Percentiles rank a stretch among this genome's conserved stretches.
These are phyloP conservation scores for Lodderomyces margitis DNA, from an alignment of 1,139 yeast species.

Conservation along the genomic window DNA sequence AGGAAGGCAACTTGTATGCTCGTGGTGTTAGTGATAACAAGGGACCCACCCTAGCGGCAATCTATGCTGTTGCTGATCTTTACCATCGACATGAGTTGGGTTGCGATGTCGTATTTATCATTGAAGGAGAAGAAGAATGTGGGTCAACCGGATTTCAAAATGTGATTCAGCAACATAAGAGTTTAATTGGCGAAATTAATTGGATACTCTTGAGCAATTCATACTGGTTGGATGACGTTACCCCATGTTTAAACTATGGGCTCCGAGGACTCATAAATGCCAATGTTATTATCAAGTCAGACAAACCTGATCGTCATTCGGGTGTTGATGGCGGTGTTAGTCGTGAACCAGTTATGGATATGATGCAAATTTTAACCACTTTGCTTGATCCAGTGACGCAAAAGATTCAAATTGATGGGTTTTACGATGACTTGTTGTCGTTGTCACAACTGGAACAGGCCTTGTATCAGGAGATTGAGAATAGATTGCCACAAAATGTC, in stretches of 20 bases:
- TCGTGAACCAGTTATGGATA: slow-evolving; percentile 86
- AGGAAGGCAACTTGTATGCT: slow-evolving; percentile 84
- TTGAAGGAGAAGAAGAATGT: slow-evolving; percentile 95
- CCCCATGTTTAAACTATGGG: slow-evolving; percentile 93
- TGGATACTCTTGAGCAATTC: slow-evolving; percentile 90
- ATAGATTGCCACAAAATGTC: slow-evolving; percentile 28
- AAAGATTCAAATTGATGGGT: slow-evolving; percentile 64
- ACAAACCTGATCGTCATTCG: slow-evolving; percentile 85
- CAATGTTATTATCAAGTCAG: slow-evolving; percentile 65
- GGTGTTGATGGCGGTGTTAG: slow-evolving; percentile 96
- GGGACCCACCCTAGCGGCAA: slow-evolving; percentile 89
- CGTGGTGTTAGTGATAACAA: slow-evolving; percentile 95
- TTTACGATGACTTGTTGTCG: slow-evolving; percentile 63
- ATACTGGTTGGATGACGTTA: slow-evolving; percentile 86
- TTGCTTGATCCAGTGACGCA: slow-evolving; percentile 57
- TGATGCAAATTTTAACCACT: slow-evolving; percentile 67
- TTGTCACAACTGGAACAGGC: slow-evolving; percentile 54
- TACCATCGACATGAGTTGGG: slow-evolving; percentile 50
- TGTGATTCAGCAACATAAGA: slow-evolving; percentile 51
- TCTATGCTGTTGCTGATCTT: slow-evolving; percentile 81
- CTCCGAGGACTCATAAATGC: slow-evolving; percentile 88
- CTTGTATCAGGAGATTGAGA: slow-evolving; percentile 61
- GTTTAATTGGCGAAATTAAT: slow-evolving; percentile 67
- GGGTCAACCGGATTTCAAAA: slow-evolving; percentile 85
- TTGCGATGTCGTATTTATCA: slow-evolving; percentile 75